These are phyloP conservation scores for Vaccinium corymbosum DNA, from an alignment of 148 eudicot species.

Conservation along the genomic window DNA sequence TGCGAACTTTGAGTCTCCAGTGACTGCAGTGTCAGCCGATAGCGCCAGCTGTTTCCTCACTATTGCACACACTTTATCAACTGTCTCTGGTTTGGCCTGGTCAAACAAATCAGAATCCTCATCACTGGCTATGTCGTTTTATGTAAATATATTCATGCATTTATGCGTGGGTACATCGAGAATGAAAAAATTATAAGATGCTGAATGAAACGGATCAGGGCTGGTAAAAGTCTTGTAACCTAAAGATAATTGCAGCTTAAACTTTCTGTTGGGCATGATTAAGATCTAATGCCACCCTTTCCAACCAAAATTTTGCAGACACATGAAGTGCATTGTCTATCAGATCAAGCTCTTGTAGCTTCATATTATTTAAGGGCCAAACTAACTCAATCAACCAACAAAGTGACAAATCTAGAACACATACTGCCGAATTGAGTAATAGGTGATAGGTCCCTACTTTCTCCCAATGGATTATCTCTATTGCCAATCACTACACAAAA, in stretches of 20 bases:
- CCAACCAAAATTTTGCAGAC: constrained; percentile 8
- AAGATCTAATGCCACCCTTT: neutral
- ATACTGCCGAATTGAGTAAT: neutral
- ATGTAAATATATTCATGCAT: neutral
- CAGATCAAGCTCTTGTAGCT: neutral
- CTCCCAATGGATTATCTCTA: neutral
- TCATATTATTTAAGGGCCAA: neutral
- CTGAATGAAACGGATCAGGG: neutral
- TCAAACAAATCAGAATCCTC: constrained; percentile 7
- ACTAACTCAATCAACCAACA: neutral
- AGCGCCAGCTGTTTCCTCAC: constrained; percentile 41
- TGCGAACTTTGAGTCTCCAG: constrained; percentile 33
- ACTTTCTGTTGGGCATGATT: neutral
- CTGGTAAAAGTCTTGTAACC: neutral
- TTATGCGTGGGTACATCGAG: neutral
- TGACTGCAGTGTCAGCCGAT: constrained; percentile 24
- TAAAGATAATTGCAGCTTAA: neutral
- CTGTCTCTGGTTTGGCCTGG: constrained; percentile 41
- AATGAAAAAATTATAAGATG: neutral
- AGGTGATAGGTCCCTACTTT: neutral
- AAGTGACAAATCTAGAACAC: neutral
- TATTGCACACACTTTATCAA: constrained; percentile 34
- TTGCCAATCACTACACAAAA: neutral
- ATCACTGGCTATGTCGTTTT: neutral
- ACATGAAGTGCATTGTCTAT: neutral